These are phyloP conservation scores for Shiraia bambusicola DNA, from an alignment of 2,329 filamentous ascomycete genomes.

Conservation along the genomic window DNA sequence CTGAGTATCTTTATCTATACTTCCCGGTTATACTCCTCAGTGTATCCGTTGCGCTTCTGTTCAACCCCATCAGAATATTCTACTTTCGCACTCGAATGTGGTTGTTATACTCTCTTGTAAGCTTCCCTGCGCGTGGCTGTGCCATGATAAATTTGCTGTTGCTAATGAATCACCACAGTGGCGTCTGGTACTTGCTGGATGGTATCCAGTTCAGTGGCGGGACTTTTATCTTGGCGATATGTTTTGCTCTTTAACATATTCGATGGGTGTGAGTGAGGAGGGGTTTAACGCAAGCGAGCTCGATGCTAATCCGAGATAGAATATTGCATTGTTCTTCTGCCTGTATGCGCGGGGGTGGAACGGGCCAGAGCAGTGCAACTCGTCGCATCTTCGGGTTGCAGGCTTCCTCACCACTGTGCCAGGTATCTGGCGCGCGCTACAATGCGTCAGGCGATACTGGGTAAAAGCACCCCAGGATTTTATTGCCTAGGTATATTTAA, in stretches of 20 bases:
- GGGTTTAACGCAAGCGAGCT: neutral
- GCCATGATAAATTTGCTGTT: neutral
- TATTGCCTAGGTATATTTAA: no score
- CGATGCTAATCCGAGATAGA: constrained; percentile 49
- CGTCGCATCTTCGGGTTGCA: constrained; percentile 75
- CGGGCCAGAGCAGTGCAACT: constrained; percentile 77
- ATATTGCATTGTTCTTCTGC: constrained; percentile 92
- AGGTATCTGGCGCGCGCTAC: constrained; percentile 84
- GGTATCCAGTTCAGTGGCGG: constrained; percentile 93
- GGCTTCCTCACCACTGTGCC: constrained; percentile 85
- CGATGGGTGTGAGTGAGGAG: constrained; percentile 69
- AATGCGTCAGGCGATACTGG: constrained; percentile 85
- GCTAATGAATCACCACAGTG: constrained; percentile 58
- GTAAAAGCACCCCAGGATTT: no score
- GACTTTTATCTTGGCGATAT: constrained; percentile 98
- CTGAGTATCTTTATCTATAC: constrained; percentile 72
- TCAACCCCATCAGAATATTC: constrained; percentile 73
- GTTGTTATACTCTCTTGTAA: constrained; percentile 85
- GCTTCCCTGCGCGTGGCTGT: constrained; percentile 35
- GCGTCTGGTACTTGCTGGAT: constrained; percentile 78
- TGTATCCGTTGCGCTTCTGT: constrained; percentile 66
- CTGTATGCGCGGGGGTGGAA: constrained; percentile 80
- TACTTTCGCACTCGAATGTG: constrained; percentile 78
- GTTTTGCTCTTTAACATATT: constrained; percentile 93
- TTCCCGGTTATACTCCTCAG: constrained; percentile 81